A percentile compares a stretch with the other conserved stretches of the same genome.
These are phyloP conservation scores for Candida nemodendra DNA, from an alignment of 805 yeast species.

Conservation along the genomic window DNA sequence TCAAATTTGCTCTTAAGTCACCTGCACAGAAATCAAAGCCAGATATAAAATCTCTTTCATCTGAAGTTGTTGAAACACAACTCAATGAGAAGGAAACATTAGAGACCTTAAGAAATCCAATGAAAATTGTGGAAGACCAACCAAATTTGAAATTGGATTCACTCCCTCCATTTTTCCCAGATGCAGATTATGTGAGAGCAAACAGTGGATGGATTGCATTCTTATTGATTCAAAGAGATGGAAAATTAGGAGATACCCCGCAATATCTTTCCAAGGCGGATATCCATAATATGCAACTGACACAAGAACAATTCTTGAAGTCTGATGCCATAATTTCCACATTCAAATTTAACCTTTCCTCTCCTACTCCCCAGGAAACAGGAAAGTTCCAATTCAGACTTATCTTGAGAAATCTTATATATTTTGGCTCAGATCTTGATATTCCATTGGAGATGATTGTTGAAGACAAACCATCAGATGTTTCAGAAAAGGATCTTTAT, in stretches of 20 bases:
- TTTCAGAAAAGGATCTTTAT: conserved; percentile 41
- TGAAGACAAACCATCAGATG: conserved; percentile 51
- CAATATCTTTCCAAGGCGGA: conserved; percentile 50
- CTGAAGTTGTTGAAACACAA: conserved; percentile 31
- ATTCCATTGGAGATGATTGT: conserved; percentile 73
- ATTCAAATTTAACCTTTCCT: conserved; percentile 68
- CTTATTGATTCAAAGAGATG: conserved; percentile 72
- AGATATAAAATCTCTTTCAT: conserved; percentile 38
- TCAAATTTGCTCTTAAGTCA: conserved; percentile 76
- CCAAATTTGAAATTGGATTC: conserved; percentile 63
- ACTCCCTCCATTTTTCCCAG: conserved; percentile 77
- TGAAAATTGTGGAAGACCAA: conserved; percentile 58
- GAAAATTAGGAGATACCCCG: conserved; percentile 72
- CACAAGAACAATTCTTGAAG: conserved; percentile 48
- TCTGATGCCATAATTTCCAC: conserved; percentile 59
- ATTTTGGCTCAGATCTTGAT: conserved; percentile 80
- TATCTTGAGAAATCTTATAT: conserved; percentile 66
- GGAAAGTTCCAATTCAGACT: conserved; percentile 72
- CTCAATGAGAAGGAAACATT: conserved; percentile 58
- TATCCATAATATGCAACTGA: conserved; percentile 51
- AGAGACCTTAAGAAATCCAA: conserved; percentile 72
- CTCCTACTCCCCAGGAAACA: conserved; percentile 72
- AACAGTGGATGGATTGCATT: conserved; percentile 63
- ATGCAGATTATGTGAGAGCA: conserved; percentile 32
- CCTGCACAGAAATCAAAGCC: conserved; percentile 64